These are phyloP conservation scores for Anastatica hierochuntica DNA, from an alignment of 345 rosid genomes.

Conservation along the genomic window DNA sequence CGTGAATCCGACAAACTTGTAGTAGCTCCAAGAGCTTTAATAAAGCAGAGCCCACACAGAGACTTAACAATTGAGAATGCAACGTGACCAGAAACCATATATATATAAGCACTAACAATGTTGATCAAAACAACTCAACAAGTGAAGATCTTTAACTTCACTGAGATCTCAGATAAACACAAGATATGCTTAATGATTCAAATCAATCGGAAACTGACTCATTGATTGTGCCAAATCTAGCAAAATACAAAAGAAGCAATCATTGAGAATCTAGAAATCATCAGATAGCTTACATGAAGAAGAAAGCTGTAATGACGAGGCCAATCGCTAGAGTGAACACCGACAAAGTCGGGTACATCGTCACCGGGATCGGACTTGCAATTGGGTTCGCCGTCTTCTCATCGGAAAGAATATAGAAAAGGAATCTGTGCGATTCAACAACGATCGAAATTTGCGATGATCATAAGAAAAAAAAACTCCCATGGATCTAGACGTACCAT, in stretches of 20 bases:
- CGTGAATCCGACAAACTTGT: no score
- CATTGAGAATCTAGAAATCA: no score
- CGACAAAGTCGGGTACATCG: constrained; percentile 58
- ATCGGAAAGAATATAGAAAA: neutral
- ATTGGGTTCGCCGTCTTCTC: constrained; percentile 58
- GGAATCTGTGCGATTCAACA: constrained; percentile 36
- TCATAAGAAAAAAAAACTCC: neutral
- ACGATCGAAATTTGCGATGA: constrained; percentile 17
- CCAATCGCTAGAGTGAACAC: constrained; percentile 57
- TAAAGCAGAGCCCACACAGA: no score
- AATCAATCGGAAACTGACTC: no score
- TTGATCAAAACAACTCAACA: neutral
- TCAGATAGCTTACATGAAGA: constrained; percentile 64
- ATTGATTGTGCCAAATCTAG: no score
- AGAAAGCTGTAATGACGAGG: constrained; percentile 61
- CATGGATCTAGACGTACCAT: constrained; percentile 17
- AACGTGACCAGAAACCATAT: neutral
- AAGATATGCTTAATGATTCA: no score
- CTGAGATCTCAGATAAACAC: no score
- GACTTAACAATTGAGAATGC: neutral
- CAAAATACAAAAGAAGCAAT: no score
- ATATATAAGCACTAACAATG: neutral
- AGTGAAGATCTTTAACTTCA: neutral
- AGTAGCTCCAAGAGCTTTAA: no score
- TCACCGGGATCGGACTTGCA: constrained; percentile 65